Evolutionary conservation across 129 eudicot species (phyloP), one percentile per base, ranked within the genome.

Genomic region (Artemisia tridentata): DNA sequence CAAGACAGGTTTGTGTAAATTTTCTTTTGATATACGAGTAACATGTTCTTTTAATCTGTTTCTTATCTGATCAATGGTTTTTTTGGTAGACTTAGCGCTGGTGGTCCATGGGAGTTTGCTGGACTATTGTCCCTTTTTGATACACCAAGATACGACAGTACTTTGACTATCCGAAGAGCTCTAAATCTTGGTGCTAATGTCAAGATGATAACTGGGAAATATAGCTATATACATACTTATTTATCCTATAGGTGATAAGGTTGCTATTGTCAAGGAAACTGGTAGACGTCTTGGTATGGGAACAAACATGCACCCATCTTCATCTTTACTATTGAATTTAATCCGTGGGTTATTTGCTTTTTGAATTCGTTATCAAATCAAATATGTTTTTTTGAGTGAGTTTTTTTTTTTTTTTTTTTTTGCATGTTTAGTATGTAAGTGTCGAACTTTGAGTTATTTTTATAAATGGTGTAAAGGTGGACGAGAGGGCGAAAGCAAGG

Each of bases 101-200:
- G 91, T n/a, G 80, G 74, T 66, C 84, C 87, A 16, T 88, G 91
- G 96, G 80, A 88, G 34, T 80, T 88, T 66, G 91, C 83, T 72
- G 95, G 91, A 16, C 62, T 88, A 41, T 71, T 86, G 76, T 85
- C 91, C 16, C 81, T 83, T 25, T 88, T 88, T 77, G 96, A 86
- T 76, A 89, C 91, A 45, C 91, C 91, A n/a, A 81, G 86, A 14
- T 90, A 85, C 34, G 95, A 82, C 71, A 84, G 92, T 69, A 86
- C 82, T 20, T 86, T 81, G 56, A 87, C 93, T 27, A 88, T 88
- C 29, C 76, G 82, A 16, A 78, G 83, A 80, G 95, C 95, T 72
- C 91, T 88, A 7, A 56, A 85, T 59, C 86, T 88, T 63, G 95
- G 95, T n/a, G 95, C 85, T 20, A 88, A 88, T 65, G 95, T 88